These are phyloP conservation scores for Cetradonia linearis DNA, from an alignment of 495 filamentous ascomycete genomes.

Conservation along the genomic window DNA sequence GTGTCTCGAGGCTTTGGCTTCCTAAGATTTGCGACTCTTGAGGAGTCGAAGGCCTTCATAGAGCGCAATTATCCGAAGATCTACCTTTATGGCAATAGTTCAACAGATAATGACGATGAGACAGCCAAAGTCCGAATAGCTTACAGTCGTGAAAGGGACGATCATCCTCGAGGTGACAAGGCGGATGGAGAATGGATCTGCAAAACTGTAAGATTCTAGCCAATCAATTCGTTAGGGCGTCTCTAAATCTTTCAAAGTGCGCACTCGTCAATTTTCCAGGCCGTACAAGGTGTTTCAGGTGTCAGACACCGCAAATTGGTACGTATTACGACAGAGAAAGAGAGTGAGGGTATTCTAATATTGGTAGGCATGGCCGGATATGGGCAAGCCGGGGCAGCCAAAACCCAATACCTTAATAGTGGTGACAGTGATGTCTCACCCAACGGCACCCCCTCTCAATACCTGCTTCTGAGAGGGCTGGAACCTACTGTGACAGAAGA, in stretches of 20 bases:
- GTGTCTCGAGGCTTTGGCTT: conserved; percentile 57
- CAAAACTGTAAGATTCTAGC: conserved; percentile 43
- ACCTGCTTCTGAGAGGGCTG: conserved; percentile 68
- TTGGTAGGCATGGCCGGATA: conserved; percentile 18
- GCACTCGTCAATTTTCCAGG: conserved; percentile 60
- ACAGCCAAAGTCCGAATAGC: conserved; percentile 51
- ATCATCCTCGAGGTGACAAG: conserved; percentile 38
- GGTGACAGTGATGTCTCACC: conserved; percentile 75
- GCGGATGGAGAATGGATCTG: conserved; percentile 71
- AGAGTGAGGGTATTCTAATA: conserved; percentile 22
- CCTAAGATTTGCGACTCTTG: conserved; percentile 50
- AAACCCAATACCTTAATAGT: conserved; percentile 42
- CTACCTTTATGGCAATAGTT: conserved; percentile 42
- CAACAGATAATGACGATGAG: conserved; percentile 39
- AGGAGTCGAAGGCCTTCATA: conserved; percentile 54
- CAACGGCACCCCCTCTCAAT: conserved; percentile 66
- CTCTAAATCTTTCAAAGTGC: conserved; percentile 44
- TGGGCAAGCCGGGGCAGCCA: conserved; percentile 1
- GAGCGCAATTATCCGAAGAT: conserved; percentile 56
- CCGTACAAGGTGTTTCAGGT: conserved; percentile 61
- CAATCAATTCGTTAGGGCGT: conserved; percentile 2
- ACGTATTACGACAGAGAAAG: conserved; percentile 30
- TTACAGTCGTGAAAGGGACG: conserved; percentile 48
- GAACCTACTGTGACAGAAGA: conserved; percentile 66
- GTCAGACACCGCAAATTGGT: conserved; percentile 62